Evolutionary conservation across 495 filamentous ascomycete species (phyloP).

Genomic region (Penicillium macrosclerotiorum): DNA sequence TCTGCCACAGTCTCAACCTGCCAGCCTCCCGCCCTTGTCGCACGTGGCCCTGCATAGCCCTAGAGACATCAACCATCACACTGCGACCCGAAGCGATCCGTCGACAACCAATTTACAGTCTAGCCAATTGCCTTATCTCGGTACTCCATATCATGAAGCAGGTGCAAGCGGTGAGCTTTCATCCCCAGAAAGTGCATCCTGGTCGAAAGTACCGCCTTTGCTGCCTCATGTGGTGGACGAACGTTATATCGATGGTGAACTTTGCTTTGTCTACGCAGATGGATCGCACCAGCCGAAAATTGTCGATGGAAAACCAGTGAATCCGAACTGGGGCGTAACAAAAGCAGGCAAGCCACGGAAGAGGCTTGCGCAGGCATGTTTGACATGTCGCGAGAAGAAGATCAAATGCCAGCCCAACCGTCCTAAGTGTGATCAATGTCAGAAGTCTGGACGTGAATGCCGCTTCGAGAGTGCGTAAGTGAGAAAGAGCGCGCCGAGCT

Average conservation of each 20-base stretch:
- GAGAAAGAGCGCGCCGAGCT: too few species aligned
- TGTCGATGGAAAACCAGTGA: conserved; percentile 82
- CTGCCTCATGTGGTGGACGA: conserved; percentile 51
- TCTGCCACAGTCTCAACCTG: conserved; percentile 17
- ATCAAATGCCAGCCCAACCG: conserved; percentile 91
- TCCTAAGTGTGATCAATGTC: conserved; percentile 83
- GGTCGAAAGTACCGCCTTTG: conserved; percentile 17
- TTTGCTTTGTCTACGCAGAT: conserved; percentile 87
- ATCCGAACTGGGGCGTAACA: conserved; percentile 89
- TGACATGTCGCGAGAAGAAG: conserved; percentile 93
- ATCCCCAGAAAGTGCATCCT: conserved; percentile 19
- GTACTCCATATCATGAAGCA: conserved; percentile 17
- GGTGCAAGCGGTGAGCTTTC: conserved; percentile 15
- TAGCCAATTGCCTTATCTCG: conserved; percentile 11
- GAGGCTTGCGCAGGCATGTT: conserved; percentile 81
- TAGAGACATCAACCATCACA: conserved; percentile 15
- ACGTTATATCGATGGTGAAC: conserved; percentile 63
- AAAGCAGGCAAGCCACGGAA: conserved; percentile 92
- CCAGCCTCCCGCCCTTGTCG: conserved; percentile 34
- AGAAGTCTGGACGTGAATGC: conserved; percentile 83
- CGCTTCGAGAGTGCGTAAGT: conserved; percentile 87
- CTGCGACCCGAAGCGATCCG: conserved; percentile 24
- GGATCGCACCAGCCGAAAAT: conserved; percentile 78
- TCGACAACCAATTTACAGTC: conserved; percentile 13
- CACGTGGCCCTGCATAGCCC: conserved; percentile 30